Conservation (phyloP, 164 flowering plant species). For the Vitis rotundifolia region DNA sequence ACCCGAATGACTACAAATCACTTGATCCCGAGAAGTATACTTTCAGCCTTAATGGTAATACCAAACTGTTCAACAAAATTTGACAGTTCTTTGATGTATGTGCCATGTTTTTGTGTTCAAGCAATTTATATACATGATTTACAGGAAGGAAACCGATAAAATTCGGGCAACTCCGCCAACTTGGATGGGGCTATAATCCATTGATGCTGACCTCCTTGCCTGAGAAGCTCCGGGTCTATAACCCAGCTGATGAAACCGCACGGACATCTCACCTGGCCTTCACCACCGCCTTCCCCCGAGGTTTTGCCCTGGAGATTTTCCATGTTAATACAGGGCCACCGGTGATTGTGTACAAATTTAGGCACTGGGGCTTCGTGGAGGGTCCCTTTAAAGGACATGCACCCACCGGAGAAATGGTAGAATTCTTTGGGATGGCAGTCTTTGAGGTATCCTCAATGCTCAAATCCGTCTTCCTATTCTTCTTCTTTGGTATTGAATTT, state of each 20-base stretch:
- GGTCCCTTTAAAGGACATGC: constrained; percentile 70
- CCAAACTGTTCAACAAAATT: no score
- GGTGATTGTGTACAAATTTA: constrained; percentile 53
- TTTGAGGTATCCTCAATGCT: no score
- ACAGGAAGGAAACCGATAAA: constrained; percentile 48
- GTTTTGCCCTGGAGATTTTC: constrained; percentile 72
- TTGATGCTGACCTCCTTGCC: constrained; percentile 55
- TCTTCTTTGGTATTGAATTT: no score
- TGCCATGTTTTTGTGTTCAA: no score
- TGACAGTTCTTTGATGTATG: no score
- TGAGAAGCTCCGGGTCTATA: constrained; percentile 51
- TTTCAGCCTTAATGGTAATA: no score
- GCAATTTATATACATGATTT: no score
- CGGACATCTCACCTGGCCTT: constrained; percentile 65
- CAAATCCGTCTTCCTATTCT: no score
- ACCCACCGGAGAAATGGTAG: constrained; percentile 42
- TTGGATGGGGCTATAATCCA: constrained; percentile 63
- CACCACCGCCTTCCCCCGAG: constrained; percentile 54
- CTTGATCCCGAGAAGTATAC: constrained; percentile 3
- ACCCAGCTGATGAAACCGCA: constrained; percentile 59
- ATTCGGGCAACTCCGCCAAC: no score
- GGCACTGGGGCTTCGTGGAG: constrained; percentile 81
- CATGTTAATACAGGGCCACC: constrained; percentile 67
- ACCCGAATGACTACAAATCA: constrained; percentile 10
- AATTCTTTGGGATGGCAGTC: no score